phyloP scores from a whole-genome alignment of 805 yeast genomes.

The Myxozyma sirexii region DNA sequence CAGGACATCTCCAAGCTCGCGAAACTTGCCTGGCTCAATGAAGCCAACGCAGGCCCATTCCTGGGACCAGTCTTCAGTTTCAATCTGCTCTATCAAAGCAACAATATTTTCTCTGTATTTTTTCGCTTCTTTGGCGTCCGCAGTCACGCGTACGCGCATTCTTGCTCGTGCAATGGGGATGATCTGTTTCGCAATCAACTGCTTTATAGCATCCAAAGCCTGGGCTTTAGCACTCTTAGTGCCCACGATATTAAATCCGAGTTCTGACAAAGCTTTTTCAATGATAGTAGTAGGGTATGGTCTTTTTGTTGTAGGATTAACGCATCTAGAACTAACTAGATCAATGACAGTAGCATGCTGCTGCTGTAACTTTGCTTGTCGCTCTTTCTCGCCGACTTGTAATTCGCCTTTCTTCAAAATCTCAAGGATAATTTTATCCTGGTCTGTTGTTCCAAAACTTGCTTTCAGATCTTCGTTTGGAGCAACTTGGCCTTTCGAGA shows the following conservation, averaged over 20 bases:
- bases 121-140: slow-evolving; percentile 55
- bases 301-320: slow-evolving; percentile 85
- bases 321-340: slow-evolving; percentile 83
- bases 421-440: slow-evolving; percentile 73
- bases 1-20: slow-evolving; percentile 66
- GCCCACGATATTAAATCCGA: slow-evolving; percentile 77
- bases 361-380: slow-evolving; percentile 72
- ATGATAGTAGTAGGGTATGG: slow-evolving; percentile 95
- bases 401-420: slow-evolving; percentile 90
- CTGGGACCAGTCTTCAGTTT: slow-evolving; percentile 46
- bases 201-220: slow-evolving; percentile 87
- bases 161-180: slow-evolving; percentile 93
- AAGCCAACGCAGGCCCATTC: slow-evolving; percentile 63
- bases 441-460: slow-evolving; percentile 75
- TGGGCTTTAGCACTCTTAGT: slow-evolving; percentile 79
- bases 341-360: slow-evolving; percentile 80
- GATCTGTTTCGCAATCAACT: slow-evolving; percentile 73
- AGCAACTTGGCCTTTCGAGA: slow-evolving; percentile 92
- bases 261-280: slow-evolving; percentile 70
- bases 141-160: slow-evolving; percentile 77
- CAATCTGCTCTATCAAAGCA: slow-evolving; percentile 49
- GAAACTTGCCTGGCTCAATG: slow-evolving; percentile 84
- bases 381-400: slow-evolving; percentile 90
- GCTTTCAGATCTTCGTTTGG: slow-evolving; percentile 76
- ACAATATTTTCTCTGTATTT: slow-evolving; percentile 49